A percentile compares a stretch with the other conserved stretches of the same genome.
Conservation (phyloP, 257 asterid genomes). For the Linderniella brevidens region DNA sequence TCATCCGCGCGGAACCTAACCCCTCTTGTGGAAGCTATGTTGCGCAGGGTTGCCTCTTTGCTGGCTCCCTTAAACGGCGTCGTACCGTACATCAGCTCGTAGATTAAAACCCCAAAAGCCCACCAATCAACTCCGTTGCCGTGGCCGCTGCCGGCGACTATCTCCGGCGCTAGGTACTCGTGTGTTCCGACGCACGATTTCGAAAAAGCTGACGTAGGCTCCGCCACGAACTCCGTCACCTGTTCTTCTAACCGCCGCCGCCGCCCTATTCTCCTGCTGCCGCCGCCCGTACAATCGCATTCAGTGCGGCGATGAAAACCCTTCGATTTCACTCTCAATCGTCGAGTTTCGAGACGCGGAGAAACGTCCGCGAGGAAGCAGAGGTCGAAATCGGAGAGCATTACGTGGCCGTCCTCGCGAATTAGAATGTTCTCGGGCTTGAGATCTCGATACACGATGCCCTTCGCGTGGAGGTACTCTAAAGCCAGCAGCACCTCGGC, state of each 20-base stretch:
- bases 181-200: slow-evolving; percentile 82
- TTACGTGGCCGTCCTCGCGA: slow-evolving; percentile 70
- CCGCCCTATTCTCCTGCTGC: slow-evolving; percentile 12
- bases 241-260: slow-evolving; percentile 19
- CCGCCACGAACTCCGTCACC: slow-evolving; percentile 60
- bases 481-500: slow-evolving; percentile 60
- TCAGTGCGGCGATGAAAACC: slow-evolving; percentile 3
- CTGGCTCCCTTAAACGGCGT: slow-evolving; percentile 78
- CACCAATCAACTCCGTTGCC: slow-evolving; percentile 97
- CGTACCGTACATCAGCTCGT: slow-evolving; percentile 48
- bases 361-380: slow-evolving; percentile 42
- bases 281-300: slow-evolving; percentile 2
- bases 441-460: slow-evolving; percentile 69
- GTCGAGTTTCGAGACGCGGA: slow-evolving; percentile 27
- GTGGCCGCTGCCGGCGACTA: slow-evolving; percentile 57
- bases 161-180: slow-evolving; percentile 76
- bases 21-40: slow-evolving; percentile 56
- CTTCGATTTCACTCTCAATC: no score
- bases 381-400: slow-evolving; percentile 74
- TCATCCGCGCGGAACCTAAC: slow-evolving; percentile 28
- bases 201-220: slow-evolving; percentile 68
- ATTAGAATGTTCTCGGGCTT: slow-evolving; percentile 72
- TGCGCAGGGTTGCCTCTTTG: slow-evolving; percentile 83
- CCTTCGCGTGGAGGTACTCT: slow-evolving; percentile 62
- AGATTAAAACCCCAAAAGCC: slow-evolving; percentile 73